These are phyloP conservation scores for Colletotrichum sublineola DNA, from an alignment of 2,329 filamentous ascomycete genomes.

Conservation along the genomic window DNA sequence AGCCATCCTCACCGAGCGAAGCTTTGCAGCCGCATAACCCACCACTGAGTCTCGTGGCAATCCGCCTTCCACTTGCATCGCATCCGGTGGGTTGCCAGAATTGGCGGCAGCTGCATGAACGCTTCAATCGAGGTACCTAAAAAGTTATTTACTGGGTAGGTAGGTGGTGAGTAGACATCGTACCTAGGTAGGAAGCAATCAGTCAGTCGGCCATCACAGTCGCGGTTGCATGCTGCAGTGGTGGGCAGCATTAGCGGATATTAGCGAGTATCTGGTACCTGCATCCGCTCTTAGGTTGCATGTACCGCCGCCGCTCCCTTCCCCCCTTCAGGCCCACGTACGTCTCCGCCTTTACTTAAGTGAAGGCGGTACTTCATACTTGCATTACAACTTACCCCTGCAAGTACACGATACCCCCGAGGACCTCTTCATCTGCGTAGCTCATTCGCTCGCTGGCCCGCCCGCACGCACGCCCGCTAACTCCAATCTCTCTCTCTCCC, in stretches of 20 bases:
- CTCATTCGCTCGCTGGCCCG: not conserved
- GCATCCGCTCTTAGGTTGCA: conserved; percentile 36
- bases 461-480: not conserved
- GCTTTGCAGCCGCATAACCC: not conserved
- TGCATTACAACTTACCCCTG: conserved; percentile 34
- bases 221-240: conserved; percentile 21
- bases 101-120: conserved; percentile 19
- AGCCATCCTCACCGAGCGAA: not conserved
- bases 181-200: conserved; percentile 12
- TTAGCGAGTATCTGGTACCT: conserved; percentile 41
- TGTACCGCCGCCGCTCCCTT: conserved; percentile 37
- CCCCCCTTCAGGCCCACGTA: conserved; percentile 35
- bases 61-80: conserved; percentile 12
- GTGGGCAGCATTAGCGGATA: conserved; percentile 38
- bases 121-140: not conserved
- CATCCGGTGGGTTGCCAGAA: not conserved
- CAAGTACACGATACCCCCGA: conserved; percentile 39
- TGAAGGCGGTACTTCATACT: conserved; percentile 36
- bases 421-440: conserved; percentile 5
- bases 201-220: conserved; percentile 10
- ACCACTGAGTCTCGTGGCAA: conserved; percentile 15
- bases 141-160: too few species aligned
- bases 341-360: conserved; percentile 40
- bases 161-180: too few species aligned
- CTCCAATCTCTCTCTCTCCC: conserved; percentile 11